Evolutionary conservation across 176 grass and related monocot genomes (phyloP), one percentile per base, ranked within the genome.

Genomic region (Chrysopogon serrulatus): DNA sequence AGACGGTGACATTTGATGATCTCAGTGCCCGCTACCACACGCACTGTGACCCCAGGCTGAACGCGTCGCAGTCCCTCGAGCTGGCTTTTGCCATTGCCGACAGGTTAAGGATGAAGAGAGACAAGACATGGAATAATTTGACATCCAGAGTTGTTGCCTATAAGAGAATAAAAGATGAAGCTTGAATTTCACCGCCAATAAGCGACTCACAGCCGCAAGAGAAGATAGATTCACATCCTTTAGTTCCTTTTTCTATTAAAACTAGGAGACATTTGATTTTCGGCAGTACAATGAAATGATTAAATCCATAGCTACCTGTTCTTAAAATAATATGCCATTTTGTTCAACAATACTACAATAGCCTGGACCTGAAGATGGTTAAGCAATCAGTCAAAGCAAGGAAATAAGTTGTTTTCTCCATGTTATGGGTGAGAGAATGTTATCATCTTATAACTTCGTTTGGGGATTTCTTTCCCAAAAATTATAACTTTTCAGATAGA

Each of bases 21-120:
- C 79, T 91, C 11, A 73, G 70, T 13, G 71, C 53, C 34, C 84
- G 79, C 65, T 89, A 91, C 71, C 74, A 35, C n/a, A 94, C 92
- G 9, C 83, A 87, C n/a, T 94, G 92, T 23, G 92, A 94, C 59
- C 92, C 92, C 42, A 85, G 86, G 76, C 80, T 87, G 48, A 94
- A 94, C 14, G 80, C 80, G 1, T 94, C 80, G 1, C 86, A 91
- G 44, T 87, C 89, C 14, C 89, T 91, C 5, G 86, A 94, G 71
- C 31, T 91, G 54, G 79, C 83, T 65, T 94, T 91, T 8, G 80
- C 43, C 63, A 82, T 94, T 42, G 86, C 89, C 19, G 84, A 89
- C 1, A 89, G 70, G 81, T 65, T 94, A 39, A 89, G 70, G 68
- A 91, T 68, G 43, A 79, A 87, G 71, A 80, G 85, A 42, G 45